phyloP scores from a whole-genome alignment of 768 basidiomycete genomes.

The Rickenella mellea region DNA sequence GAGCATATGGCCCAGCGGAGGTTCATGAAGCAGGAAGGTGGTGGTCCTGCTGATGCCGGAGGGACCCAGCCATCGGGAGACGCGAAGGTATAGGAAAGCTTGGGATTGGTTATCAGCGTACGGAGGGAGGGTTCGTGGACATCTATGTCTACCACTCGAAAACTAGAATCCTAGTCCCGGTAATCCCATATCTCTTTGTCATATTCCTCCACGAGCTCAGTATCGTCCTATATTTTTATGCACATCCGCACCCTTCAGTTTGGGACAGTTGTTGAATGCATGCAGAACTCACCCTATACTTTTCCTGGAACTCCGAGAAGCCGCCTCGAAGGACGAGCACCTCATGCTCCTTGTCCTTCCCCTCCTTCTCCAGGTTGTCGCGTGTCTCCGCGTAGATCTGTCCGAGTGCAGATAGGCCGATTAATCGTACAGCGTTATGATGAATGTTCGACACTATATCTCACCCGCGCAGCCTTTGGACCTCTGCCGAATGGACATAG shows the following conservation, averaged over 20 bases:
- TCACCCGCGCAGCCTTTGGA: slow-evolving; percentile 69
- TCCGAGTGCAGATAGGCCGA: slow-evolving; percentile 6
- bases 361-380: slow-evolving; percentile 29
- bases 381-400: slow-evolving; percentile 67
- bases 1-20: slow-evolving; percentile 48
- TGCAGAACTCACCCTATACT: slow-evolving; percentile 42
- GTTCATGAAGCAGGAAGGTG: slow-evolving; percentile 29
- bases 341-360: slow-evolving; percentile 36
- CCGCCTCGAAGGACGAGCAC: slow-evolving; percentile 64
- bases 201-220: slow-evolving; percentile 70
- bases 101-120: too few relatives aligned
- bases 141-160: slow-evolving; percentile 24
- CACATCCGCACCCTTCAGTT: too few relatives aligned
- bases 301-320: slow-evolving; percentile 60
- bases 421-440: background rate
- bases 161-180: too few relatives aligned
- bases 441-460: background rate
- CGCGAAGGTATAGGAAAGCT: too few relatives aligned
- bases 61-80: too few relatives aligned
- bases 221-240: slow-evolving; percentile 41
- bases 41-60: slow-evolving; percentile 8
- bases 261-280: too few relatives aligned
- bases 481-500: slow-evolving; percentile 49
- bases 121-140: too few relatives aligned
- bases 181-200: slow-evolving; percentile 47